Conservation (phyloP, 2,329 filamentous ascomycete species). For the Penicillium sp. region DNA sequence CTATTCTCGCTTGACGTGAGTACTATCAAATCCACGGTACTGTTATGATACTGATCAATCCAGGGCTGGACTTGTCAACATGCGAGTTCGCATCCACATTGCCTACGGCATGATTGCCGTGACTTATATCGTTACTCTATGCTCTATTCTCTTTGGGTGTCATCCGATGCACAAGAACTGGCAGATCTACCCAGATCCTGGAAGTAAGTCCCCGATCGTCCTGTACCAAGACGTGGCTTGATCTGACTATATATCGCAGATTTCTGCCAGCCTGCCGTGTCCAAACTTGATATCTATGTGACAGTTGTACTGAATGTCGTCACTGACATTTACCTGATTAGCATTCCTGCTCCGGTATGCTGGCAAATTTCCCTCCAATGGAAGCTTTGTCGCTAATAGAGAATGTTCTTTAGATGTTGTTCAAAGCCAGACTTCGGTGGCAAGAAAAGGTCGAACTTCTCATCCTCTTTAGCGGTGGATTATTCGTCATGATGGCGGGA, state of each 20-base stretch:
- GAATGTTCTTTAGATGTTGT: conserved; percentile 44
- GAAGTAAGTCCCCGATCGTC: conserved; percentile 38
- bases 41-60: not conserved
- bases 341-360: conserved; percentile 52
- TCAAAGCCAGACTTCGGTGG: conserved; percentile 47
- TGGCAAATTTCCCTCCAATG: not conserved
- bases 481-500: conserved; percentile 53
- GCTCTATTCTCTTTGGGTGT: conserved; percentile 51
- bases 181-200: conserved; percentile 57
- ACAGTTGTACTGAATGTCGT: conserved; percentile 50
- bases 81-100: conserved; percentile 46
- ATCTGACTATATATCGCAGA: conserved; percentile 26
- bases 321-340: conserved; percentile 57
- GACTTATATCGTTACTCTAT: conserved; percentile 49
- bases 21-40: not conserved
- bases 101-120: conserved; percentile 48
- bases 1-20: conserved; percentile 51
- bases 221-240: too few species aligned
- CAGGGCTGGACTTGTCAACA: conserved; percentile 40
- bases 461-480: conserved; percentile 52
- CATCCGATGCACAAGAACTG: conserved; percentile 52
- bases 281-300: conserved; percentile 49
- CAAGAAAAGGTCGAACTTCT: conserved; percentile 51
- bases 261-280: conserved; percentile 48
- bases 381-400: not conserved